Evolutionary conservation across 345 rosid species (phyloP).

Genomic region (Xanthoceras sorbifolium): DNA sequence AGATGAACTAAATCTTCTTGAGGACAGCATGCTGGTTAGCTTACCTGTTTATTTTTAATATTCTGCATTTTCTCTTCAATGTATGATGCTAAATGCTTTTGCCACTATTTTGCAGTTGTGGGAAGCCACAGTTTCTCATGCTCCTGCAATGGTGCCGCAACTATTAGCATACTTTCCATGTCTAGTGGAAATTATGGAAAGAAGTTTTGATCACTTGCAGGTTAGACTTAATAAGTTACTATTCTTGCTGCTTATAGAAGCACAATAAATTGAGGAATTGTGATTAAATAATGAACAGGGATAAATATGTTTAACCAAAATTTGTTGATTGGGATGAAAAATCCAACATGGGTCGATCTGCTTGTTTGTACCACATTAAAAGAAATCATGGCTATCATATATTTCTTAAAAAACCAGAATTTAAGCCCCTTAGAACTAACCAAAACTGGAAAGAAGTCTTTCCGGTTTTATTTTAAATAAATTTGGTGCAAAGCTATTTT

Average conservation of each 20-base stretch:
- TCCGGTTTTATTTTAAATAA: background rate
- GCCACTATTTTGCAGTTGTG: slow-evolving; percentile 70
- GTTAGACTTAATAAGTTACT: slow-evolving; percentile 36
- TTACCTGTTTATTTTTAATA: slow-evolving; percentile 5
- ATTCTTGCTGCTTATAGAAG: background rate
- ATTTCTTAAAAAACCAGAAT: background rate
- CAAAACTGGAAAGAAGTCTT: background rate
- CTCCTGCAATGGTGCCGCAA: slow-evolving; percentile 92
- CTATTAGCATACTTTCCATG: slow-evolving; percentile 73
- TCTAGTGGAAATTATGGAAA: slow-evolving; percentile 78
- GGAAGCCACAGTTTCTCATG: slow-evolving; percentile 89
- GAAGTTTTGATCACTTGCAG: slow-evolving; percentile 94
- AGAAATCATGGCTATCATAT: no score
- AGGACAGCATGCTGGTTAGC: slow-evolving; percentile 91
- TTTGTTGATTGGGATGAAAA: no score
- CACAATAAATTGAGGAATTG: background rate
- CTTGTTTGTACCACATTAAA: no score
- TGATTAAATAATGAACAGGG: background rate
- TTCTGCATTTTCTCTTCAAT: slow-evolving; percentile 22
- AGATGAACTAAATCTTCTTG: slow-evolving; percentile 90
- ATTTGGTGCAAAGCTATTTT: background rate
- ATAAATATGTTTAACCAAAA: background rate
- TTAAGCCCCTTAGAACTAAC: background rate
- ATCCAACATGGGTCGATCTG: no score
- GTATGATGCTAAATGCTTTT: slow-evolving; percentile 20